Evolutionary conservation across 2,329 filamentous ascomycete species (phyloP).

Genomic region (Rugonectria rugulosa): DNA sequence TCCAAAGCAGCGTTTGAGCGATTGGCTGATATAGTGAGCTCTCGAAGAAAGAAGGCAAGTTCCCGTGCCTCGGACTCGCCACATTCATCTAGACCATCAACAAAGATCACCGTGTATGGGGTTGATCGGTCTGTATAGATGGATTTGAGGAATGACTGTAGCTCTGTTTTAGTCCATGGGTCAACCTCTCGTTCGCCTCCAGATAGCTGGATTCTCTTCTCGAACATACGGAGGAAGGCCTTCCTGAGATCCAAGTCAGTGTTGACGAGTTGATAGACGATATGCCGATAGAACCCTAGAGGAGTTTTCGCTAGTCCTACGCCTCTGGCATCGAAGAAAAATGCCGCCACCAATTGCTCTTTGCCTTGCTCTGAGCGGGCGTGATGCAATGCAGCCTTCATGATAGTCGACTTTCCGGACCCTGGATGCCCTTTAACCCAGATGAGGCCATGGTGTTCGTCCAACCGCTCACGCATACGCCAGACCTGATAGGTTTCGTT

Average conservation of each 20-base stretch:
- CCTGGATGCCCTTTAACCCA: slow-evolving; percentile 18
- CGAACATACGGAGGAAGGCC: neutral
- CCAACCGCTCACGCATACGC: neutral
- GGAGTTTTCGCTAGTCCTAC: neutral
- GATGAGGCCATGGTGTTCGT: neutral
- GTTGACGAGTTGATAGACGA: slow-evolving; percentile 14
- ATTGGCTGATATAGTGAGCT: neutral
- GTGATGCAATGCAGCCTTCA: slow-evolving; percentile 8
- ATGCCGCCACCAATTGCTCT: slow-evolving; percentile 1
- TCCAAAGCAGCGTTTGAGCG: neutral
- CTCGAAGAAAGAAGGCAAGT: slow-evolving; percentile 7
- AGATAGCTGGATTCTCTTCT: too few relatives aligned
- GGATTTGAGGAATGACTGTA: neutral
- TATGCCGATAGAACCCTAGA: neutral
- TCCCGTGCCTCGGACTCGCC: neutral
- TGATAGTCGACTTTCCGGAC: slow-evolving; percentile 14
- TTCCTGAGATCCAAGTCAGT: neutral
- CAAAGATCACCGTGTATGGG: slow-evolving; percentile 8
- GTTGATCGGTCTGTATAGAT: neutral
- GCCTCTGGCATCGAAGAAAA: slow-evolving; percentile 18
- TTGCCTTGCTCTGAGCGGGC: neutral
- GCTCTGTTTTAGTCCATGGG: slow-evolving; percentile 4
- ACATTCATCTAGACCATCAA: slow-evolving; percentile 23
- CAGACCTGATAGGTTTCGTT: slow-evolving; percentile 3
- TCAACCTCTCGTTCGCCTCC: neutral